Conservation (phyloP, 176 grass and related monocot genomes). For the Otatea glauca region DNA sequence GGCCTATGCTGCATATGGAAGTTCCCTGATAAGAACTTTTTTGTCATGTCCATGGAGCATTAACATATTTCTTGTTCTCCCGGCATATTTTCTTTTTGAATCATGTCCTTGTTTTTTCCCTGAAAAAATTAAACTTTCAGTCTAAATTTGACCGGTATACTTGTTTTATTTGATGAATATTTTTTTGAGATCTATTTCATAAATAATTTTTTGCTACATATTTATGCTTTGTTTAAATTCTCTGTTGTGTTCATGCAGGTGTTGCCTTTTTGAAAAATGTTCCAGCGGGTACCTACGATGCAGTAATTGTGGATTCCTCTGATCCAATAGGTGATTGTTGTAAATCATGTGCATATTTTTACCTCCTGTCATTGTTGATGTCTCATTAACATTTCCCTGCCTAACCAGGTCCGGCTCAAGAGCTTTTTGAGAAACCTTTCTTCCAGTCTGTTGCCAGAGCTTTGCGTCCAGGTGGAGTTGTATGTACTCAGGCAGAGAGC, state of each 20-base stretch:
- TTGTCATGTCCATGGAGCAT: not conserved
- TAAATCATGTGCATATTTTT: not conserved
- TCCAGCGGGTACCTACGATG: conserved; percentile 84
- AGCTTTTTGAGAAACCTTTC: conserved; percentile 98
- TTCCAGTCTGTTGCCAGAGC: conserved; percentile 78
- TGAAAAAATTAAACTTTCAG: not conserved
- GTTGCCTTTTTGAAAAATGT: conserved; percentile 85
- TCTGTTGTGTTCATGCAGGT: conserved; percentile 48
- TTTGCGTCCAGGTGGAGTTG: conserved; percentile 81
- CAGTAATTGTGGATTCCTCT: conserved; percentile 92
- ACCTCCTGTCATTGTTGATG: not conserved
- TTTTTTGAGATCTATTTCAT: conserved; percentile 9
- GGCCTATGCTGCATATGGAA: not conserved
- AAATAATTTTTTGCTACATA: conserved; percentile 8
- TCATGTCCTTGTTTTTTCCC: not conserved
- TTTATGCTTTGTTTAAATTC: conserved; percentile 24
- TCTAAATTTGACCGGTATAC: not conserved
- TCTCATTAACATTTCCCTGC: conserved; percentile 1
- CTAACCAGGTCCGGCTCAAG: conserved; percentile 79
- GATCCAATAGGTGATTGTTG: conserved; percentile 77
- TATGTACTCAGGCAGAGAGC: conserved; percentile 98
- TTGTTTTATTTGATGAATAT: conserved; percentile 7
- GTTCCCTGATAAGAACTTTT: not conserved
- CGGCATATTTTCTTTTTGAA: not conserved
- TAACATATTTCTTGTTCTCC: not conserved